phyloP scores from a whole-genome alignment of 2,329 filamentous ascomycete species.

The Falciphora oryzae region DNA sequence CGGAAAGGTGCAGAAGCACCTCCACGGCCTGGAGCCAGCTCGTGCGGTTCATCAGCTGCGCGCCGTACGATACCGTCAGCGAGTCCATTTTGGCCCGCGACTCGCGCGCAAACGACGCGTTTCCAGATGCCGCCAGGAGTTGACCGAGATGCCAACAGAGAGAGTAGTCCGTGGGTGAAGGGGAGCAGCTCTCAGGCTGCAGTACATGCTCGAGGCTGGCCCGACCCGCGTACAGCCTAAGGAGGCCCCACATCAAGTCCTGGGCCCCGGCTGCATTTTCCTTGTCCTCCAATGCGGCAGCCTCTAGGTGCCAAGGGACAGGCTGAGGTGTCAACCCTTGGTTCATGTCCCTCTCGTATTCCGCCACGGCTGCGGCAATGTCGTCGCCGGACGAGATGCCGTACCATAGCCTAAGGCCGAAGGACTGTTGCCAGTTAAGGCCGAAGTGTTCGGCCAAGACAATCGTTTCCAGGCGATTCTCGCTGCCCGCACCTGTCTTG shows the following conservation, averaged over 20 bases:
- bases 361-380: constrained; percentile 64
- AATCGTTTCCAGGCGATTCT: constrained; percentile 77
- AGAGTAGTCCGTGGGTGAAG: constrained; percentile 68
- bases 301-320: constrained; percentile 62
- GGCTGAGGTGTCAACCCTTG: constrained; percentile 68
- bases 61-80: constrained; percentile 36
- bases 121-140: constrained; percentile 48
- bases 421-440: constrained; percentile 89
- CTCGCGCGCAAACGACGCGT: constrained; percentile 57
- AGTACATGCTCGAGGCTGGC: constrained; percentile 63
- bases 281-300: constrained; percentile 51
- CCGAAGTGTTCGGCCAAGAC: constrained; percentile 77
- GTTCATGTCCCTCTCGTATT: constrained; percentile 68
- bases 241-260: constrained; percentile 79
- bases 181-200: constrained; percentile 68
- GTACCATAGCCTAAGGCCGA: constrained; percentile 90
- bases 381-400: constrained; percentile 62
- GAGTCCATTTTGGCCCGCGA: constrained; percentile 61
- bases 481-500: constrained; percentile 62
- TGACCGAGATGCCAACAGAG: constrained; percentile 82
- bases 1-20: constrained; percentile 70
- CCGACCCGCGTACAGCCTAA: constrained; percentile 70
- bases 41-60: constrained; percentile 38
- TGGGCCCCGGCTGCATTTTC: constrained; percentile 51
- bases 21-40: constrained; percentile 69